Conservation (phyloP, 2,329 filamentous ascomycete species). For the Colletotrichum sp. region DNA sequence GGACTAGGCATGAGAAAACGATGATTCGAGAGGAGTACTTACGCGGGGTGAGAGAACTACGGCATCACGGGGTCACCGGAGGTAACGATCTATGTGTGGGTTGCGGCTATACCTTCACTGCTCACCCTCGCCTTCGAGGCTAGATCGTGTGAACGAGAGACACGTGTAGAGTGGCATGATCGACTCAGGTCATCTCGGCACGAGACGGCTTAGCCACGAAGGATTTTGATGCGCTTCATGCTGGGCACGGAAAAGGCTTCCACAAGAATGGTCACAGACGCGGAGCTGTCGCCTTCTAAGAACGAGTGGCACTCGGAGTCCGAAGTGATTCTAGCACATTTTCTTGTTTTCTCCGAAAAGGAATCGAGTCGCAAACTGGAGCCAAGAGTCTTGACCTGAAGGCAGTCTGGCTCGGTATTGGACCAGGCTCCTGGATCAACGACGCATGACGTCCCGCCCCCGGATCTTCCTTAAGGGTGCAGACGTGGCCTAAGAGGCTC, state of each 20-base stretch:
- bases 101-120: background rate
- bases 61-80: background rate
- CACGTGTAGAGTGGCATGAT: background rate
- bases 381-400: background rate
- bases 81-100: background rate
- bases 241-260: background rate
- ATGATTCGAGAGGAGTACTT: background rate
- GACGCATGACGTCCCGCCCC: conserved; percentile 10
- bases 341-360: background rate
- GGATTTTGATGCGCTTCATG: background rate
- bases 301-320: background rate
- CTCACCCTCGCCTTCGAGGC: background rate
- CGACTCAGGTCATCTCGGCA: background rate
- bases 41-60: background rate
- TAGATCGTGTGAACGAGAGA: background rate
- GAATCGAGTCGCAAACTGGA: background rate
- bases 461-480: background rate
- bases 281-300: background rate
- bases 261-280: background rate
- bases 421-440: background rate
- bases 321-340: background rate
- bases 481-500: background rate
- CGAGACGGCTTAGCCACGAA: background rate
- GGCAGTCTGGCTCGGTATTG: background rate
- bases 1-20: background rate